phyloP scores from a whole-genome alignment of 2,329 filamentous ascomycete genomes.

The Epichloe sylvatica region DNA sequence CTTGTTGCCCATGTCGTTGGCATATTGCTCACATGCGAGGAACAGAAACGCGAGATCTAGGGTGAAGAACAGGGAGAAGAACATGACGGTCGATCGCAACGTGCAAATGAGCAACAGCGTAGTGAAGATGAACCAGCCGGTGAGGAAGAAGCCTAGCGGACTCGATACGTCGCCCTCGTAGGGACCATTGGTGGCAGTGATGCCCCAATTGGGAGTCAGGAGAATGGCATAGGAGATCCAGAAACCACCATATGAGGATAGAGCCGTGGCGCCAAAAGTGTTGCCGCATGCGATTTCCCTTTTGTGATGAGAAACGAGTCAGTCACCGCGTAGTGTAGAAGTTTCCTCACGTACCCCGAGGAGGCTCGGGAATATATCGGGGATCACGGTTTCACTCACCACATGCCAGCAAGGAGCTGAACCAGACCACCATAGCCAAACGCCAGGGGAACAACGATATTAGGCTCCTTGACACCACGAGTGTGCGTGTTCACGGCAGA shows the following conservation, averaged over 20 bases:
- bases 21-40: slow-evolving; percentile 50
- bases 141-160: slow-evolving; percentile 60
- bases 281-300: slow-evolving; percentile 79
- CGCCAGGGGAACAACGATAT: slow-evolving; percentile 54
- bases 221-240: slow-evolving; percentile 67
- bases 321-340: neutral
- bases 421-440: slow-evolving; percentile 66
- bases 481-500: slow-evolving; percentile 59
- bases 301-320: neutral
- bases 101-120: slow-evolving; percentile 61
- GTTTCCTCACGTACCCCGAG: too few species aligned
- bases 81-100: slow-evolving; percentile 61
- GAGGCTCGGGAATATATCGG: neutral
- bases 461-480: slow-evolving; percentile 44
- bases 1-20: slow-evolving; percentile 35
- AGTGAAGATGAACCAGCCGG: slow-evolving; percentile 77
- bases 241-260: slow-evolving; percentile 74
- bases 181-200: slow-evolving; percentile 31
- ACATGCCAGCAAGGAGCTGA: slow-evolving; percentile 74
- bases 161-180: slow-evolving; percentile 35
- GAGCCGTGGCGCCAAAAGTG: slow-evolving; percentile 70
- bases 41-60: slow-evolving; percentile 65
- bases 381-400: slow-evolving; percentile 38
- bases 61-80: slow-evolving; percentile 64
- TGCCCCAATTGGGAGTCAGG: slow-evolving; percentile 52